phyloP scores from a whole-genome alignment of 1,284 basidiomycete genomes.

The Moesziomyces globuligerus region DNA sequence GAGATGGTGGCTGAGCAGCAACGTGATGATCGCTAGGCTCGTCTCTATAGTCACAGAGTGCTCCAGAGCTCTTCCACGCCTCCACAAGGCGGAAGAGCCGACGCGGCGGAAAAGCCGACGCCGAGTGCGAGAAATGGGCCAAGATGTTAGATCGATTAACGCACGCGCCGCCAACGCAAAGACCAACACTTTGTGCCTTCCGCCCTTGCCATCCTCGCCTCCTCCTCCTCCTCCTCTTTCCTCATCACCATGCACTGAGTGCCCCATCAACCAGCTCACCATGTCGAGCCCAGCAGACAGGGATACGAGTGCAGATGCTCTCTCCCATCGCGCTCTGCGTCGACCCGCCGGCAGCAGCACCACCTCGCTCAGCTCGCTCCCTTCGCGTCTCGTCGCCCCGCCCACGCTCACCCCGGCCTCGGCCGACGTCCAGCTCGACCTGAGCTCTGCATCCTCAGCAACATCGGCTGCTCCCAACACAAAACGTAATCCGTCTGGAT shows the following conservation, averaged over 20 bases:
- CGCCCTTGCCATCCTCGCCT: background rate
- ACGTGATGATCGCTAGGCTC: background rate
- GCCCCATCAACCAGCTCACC: background rate
- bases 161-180: slow-evolving; percentile 23
- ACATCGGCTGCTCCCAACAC: slow-evolving; percentile 2
- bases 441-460: slow-evolving; percentile 43
- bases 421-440: slow-evolving; percentile 49
- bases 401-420: slow-evolving; percentile 39
- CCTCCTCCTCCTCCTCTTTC: background rate
- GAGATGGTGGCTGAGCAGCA: background rate
- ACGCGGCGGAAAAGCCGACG: slow-evolving; percentile 16
- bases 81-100: background rate
- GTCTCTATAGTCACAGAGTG: no score
- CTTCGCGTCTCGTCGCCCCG: slow-evolving; percentile 30
- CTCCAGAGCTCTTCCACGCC: no score
- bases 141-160: background rate
- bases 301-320: slow-evolving; percentile 19
- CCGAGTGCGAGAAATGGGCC: no score
- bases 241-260: slow-evolving; percentile 8
- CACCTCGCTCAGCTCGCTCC: slow-evolving; percentile 49
- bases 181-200: slow-evolving; percentile 7
- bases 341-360: slow-evolving; percentile 28
- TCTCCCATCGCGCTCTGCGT: slow-evolving; percentile 18
- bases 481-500: background rate
- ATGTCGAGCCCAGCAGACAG: slow-evolving; percentile 39